Base-by-base conservation (phyloP, 129 eudicot species). In the Saposhnikovia divaricata region DNA sequence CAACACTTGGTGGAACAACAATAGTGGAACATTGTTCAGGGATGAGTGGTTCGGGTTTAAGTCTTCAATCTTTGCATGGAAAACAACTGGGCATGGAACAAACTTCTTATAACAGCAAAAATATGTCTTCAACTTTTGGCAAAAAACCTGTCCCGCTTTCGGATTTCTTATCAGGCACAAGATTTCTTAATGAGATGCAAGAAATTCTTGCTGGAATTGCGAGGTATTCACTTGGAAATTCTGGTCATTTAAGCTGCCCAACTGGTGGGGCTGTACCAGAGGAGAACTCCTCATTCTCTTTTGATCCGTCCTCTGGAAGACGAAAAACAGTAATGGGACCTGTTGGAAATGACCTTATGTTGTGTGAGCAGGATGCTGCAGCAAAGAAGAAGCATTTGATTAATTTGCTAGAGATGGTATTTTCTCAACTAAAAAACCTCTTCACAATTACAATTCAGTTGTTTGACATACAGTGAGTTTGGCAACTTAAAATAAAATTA, bases 171-270 rank as follows among this genome's bases (percentile, higher is more conserved):
- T 85, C 87, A 48, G 89, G 91, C 23, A 84, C 93, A 5, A 85
- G 88, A 59, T 90, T 87, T 81, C 86, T 90, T 50, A 85, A 72
- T 31, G 91, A 80, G 75, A 87, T 93, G 91, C 98, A 93, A 80
- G 92, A 93, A 78, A 90, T 93, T 75, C 96, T 93, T 78, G 86
- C 92, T 23, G 96, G 89, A 57, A 75, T 90, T 19, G 93, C 93
- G 6, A 81, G 84, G 76, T 93, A 45, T 83, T 88, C 93, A 12
- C 92, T 93, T 66, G 88, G 85, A 81, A 87, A 80, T 82, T 74
- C 82, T 3, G 88, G 89, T 23, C 80, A 65, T 15, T 45, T 38
- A 65, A 72, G 69, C 48, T 81, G 40, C 75, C 75, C 70, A 16
- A 23, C 78, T 3, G 50, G 55, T 7, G 81, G 81, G 70, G 61